Base-by-base conservation (phyloP, 2,329 filamentous ascomycete genomes). In the Aspergillus fumigatiaffinis region DNA sequence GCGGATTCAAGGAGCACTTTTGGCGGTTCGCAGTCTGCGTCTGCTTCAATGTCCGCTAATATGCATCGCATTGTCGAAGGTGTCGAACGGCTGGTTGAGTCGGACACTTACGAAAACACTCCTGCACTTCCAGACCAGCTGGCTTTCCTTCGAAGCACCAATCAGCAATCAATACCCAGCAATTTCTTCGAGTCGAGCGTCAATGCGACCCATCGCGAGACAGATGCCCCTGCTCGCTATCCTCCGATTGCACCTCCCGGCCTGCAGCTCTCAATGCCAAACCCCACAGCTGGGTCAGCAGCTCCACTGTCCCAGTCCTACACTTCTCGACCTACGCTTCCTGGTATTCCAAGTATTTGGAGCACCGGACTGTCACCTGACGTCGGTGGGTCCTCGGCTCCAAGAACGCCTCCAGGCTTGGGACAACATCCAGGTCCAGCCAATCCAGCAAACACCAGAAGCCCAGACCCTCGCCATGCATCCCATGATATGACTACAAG, bases 1-100 rank as follows among this genome's bases (percentile, higher is more conserved):
- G 57, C 61, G 3, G 73, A 75, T 49, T 61, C 63, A 26, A 66
- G 65, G 50, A 75, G 71, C 55, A 61, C 68, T 44, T 73, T 71
- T 51, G 68, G 68, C 21, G 70, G 66, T 48, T 81, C 80, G 3
- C 79, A 82, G 55, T 77, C 80, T n/a, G 77, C 80, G 21, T 80
- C 74, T 1, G 70, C 70, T 28, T 76, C 75, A 1, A 71, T 77
- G 58, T 73, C 80, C 4, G 70, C 71, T 23, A 74, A 73, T 32
- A 75, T 76, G 71, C 63, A 75, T 52, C 68, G 73, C 23, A 75
- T 76, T 32, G 70, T 73, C 5, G 73, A 75, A 54, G 73, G 68
- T 21, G 72, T 76, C 8, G 73, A 75, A 51, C 67, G 71, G 46
- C 60, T 76, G 51, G 73, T 76, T 5, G 73, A 76, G 53, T 76